Percentiles rank a stretch among this genome's conserved stretches.
Evolutionary conservation across 108 stramenopile genomes (phyloP).

Genomic region (Chaetoceros tenuissimus): DNA sequence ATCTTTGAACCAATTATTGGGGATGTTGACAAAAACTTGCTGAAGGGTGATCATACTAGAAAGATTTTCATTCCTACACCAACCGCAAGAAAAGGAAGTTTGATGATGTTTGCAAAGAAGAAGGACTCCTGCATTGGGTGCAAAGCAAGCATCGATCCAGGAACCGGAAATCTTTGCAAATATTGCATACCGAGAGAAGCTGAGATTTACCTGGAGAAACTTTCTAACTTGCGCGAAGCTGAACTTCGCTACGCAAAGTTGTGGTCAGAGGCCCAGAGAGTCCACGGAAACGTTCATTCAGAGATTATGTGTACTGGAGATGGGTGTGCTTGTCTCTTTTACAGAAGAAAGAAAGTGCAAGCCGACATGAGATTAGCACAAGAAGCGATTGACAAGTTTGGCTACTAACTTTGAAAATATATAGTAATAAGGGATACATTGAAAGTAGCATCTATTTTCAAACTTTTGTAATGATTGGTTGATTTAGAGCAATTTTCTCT

Average conservation of each 20-base stretch:
- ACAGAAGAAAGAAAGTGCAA: slow-evolving; percentile 97
- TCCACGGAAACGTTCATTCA: slow-evolving; percentile 96
- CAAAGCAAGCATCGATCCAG: slow-evolving; percentile 77
- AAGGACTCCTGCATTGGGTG: slow-evolving; percentile 95
- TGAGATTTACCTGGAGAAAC: slow-evolving; percentile 89
- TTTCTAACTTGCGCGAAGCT: slow-evolving; percentile 69
- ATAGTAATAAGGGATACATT: no score
- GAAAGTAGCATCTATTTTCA: no score
- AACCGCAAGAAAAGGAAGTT: slow-evolving; percentile 87
- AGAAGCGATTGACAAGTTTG: slow-evolving; percentile 88
- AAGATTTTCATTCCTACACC: slow-evolving; percentile 95
- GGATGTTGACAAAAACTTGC: slow-evolving; percentile 80
- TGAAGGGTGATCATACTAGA: slow-evolving; percentile 96
- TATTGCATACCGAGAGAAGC: slow-evolving; percentile 82
- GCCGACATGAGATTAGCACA: slow-evolving; percentile 88
- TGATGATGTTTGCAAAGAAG: slow-evolving; percentile 97
- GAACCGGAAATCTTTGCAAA: slow-evolving; percentile 84
- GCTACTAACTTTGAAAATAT: slow-evolving; percentile 38
- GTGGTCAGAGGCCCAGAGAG: slow-evolving; percentile 93
- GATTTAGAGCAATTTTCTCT: no score
- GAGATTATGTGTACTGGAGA: slow-evolving; percentile 98
- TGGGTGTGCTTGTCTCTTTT: slow-evolving; percentile 97
- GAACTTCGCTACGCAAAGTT: slow-evolving; percentile 82
- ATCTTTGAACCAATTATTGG: slow-evolving; percentile 98
- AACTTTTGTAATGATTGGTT: no score